Evolutionary conservation across 805 yeast species (phyloP).

Genomic region (Candida odintsovae): DNA sequence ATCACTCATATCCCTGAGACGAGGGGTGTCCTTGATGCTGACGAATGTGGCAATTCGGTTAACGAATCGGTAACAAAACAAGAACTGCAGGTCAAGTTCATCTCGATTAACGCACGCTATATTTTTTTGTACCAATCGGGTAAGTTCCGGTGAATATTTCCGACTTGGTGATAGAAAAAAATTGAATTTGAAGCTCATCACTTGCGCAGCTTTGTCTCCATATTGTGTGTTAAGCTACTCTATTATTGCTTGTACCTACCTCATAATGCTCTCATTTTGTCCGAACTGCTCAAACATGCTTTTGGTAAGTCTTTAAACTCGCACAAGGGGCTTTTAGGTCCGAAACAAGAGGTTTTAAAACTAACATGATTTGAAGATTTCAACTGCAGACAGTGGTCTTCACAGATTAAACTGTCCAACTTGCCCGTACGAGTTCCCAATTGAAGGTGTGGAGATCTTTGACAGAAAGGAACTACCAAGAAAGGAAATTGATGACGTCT

Average conservation of each 20-base stretch:
- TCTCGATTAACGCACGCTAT: not conserved
- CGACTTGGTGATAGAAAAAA: not conserved
- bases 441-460: slow-evolving; percentile 74
- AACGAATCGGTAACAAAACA: not conserved
- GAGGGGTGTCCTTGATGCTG: not conserved
- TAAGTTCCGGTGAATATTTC: not conserved
- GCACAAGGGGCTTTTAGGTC: not conserved
- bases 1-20: not conserved
- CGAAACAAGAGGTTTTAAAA: not conserved
- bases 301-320: slow-evolving; percentile 32
- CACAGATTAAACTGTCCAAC: slow-evolving; percentile 84
- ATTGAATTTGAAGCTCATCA: not conserved
- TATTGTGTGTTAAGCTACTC: not conserved
- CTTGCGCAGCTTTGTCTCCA: not conserved
- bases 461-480: slow-evolving; percentile 80
- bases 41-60: not conserved
- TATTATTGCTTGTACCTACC: not conserved
- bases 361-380: slow-evolving; percentile 29
- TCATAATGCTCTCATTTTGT: slow-evolving; percentile 81
- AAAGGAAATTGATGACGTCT: slow-evolving; percentile 91
- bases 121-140: not conserved
- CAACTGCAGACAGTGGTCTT: slow-evolving; percentile 51
- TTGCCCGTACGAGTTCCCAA: slow-evolving; percentile 93
- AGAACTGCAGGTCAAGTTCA: not conserved
- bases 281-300: slow-evolving; percentile 94